Evolutionary conservation across 2,329 filamentous ascomycete species (phyloP).

Genomic region (Monosporascus cannonballus): DNA sequence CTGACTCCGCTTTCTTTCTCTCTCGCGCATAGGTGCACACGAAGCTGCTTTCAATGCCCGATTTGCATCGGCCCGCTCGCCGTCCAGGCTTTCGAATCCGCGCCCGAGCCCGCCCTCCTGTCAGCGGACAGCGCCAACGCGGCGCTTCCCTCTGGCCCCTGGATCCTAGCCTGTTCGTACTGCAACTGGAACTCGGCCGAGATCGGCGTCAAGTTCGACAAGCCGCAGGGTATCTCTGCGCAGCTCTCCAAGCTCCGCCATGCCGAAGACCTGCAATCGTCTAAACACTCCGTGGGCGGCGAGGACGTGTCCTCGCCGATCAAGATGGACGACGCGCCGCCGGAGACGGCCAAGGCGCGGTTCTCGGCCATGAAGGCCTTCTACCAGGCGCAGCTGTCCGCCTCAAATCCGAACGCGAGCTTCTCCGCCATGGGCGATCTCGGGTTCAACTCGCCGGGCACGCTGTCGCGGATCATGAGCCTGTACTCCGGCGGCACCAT

Average conservation of each 20-base stretch:
- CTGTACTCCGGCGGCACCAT: slow-evolving; percentile 68
- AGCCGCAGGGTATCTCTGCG: slow-evolving; percentile 75
- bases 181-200: slow-evolving; percentile 92
- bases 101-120: slow-evolving; percentile 38
- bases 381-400: slow-evolving; percentile 72
- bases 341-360: slow-evolving; percentile 38
- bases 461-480: slow-evolving; percentile 84
- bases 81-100: slow-evolving; percentile 62
- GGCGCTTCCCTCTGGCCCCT: slow-evolving; percentile 45
- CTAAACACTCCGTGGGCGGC: slow-evolving; percentile 16
- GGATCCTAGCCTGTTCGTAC: slow-evolving; percentile 78
- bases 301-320: slow-evolving; percentile 22
- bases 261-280: slow-evolving; percentile 41
- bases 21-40: slow-evolving; percentile 60
- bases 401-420: slow-evolving; percentile 49
- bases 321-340: slow-evolving; percentile 51
- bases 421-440: slow-evolving; percentile 40
- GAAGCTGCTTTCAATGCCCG: slow-evolving; percentile 94
- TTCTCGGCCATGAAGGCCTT: slow-evolving; percentile 73
- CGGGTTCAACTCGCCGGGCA: slow-evolving; percentile 69
- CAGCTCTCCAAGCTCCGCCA: slow-evolving; percentile 71
- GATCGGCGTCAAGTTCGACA: slow-evolving; percentile 84
- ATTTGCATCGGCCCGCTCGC: slow-evolving; percentile 76
- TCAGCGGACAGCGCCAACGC: slow-evolving; percentile 35
- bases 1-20: background rate